Base-by-base conservation (phyloP, 306 rosid genomes). In the Pyrus bretschneideri region DNA sequence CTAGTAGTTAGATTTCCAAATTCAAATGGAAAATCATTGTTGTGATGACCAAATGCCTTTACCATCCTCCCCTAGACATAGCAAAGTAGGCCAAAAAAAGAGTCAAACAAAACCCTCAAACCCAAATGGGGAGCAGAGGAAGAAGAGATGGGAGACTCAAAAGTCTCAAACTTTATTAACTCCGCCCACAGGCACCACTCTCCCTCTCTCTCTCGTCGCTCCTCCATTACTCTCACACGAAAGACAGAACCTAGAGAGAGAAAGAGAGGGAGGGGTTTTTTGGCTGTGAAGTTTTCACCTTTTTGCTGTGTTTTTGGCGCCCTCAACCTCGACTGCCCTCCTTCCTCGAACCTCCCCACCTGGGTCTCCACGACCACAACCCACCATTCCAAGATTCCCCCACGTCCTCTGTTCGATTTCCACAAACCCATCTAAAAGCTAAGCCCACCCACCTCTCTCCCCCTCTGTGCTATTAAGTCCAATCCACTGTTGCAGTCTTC, bases 361-460 rank as follows among this genome's bases (percentile, higher is more conserved):
- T 35, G 59, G 19, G 46, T 38, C 11, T 22, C 31, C 51, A 66
- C 51, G 70, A 66, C 70, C 70, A 11, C 70, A 35, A 33, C 57
- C 57, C 73, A 52, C 45, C 66, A 58, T 18, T 72, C 64, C 44
- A 65, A 66, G 70, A 71, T 71, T 22, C 67, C 81, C 31, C 35
- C 78, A 72, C 78, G 77, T 76, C 61, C 65, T n/a, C 62, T 18
- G 74, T 81, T 76, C 81, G 85, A 81, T 81, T 76, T 78, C 70
- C 74, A n/a, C 67, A 52, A n/a, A 68, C 68, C 61, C 52, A 42
- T 57, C 67, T 29, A 6, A 29, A 14, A 44, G 17, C 46, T 49
- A 17, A 64, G 22, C 13, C 45, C 19, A 27, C 35, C 59, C 44
- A 35, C 23, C 51, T 27, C 76, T 49, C 51, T 80, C 76, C 52